Evolutionary conservation across 495 filamentous ascomycete genomes (phyloP).

Genomic region (Penicillium angulare): DNA sequence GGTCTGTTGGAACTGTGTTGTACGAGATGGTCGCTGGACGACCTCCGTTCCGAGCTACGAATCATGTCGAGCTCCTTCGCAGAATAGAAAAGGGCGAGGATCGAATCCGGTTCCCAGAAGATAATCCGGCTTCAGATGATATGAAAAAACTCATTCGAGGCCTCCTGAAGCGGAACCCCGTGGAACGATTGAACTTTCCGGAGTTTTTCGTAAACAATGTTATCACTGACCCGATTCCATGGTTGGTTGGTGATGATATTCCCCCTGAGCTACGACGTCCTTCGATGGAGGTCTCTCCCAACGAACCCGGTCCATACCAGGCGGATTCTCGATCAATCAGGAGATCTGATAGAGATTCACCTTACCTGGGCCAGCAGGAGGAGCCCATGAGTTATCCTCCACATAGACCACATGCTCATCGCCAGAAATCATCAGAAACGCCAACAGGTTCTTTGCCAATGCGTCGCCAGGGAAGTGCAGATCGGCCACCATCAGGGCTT

Average conservation of each 20-base stretch:
- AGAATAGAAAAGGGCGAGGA: slow-evolving; percentile 88
- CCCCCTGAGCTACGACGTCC: slow-evolving; percentile 31
- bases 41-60: slow-evolving; percentile 87
- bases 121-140: slow-evolving; percentile 65
- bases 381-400: slow-evolving; percentile 26
- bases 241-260: slow-evolving; percentile 72
- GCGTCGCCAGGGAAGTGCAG: slow-evolving; percentile 40
- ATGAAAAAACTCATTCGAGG: slow-evolving; percentile 79
- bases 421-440: slow-evolving; percentile 36
- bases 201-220: slow-evolving; percentile 76
- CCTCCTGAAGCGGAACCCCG: slow-evolving; percentile 80
- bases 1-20: slow-evolving; percentile 94
- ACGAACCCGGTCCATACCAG: slow-evolving; percentile 11
- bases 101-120: slow-evolving; percentile 75
- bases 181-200: slow-evolving; percentile 78
- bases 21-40: slow-evolving; percentile 92
- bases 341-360: slow-evolving; percentile 22
- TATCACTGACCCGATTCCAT: slow-evolving; percentile 77
- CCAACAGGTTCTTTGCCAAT: slow-evolving; percentile 34
- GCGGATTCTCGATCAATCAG: slow-evolving; percentile 27
- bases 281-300: slow-evolving; percentile 17
- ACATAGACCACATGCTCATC: slow-evolving; percentile 25
- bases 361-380: slow-evolving; percentile 22
- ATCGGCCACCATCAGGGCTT: slow-evolving; percentile 28
- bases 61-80: slow-evolving; percentile 90